phyloP scores from a whole-genome alignment of 1,284 basidiomycete species.

The Dichomitus squalens region DNA sequence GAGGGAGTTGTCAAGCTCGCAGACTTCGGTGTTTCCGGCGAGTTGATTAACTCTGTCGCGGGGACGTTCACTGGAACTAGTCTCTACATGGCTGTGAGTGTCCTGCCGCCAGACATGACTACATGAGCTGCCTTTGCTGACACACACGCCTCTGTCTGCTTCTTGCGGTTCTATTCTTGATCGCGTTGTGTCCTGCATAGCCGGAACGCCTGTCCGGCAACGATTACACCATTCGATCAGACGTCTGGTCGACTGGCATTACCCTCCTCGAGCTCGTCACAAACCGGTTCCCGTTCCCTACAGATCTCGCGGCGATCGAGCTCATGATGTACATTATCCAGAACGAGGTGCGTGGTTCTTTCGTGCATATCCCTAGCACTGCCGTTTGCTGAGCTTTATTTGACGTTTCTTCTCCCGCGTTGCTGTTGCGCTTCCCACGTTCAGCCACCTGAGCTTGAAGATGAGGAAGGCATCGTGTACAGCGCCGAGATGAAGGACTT shows the following conservation, averaged over 20 bases:
- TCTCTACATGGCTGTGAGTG: constrained; percentile 94
- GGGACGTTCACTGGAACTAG: constrained; percentile 97
- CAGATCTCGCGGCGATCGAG: constrained; percentile 91
- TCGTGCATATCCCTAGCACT: constrained; percentile 7
- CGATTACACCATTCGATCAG: constrained; percentile 90
- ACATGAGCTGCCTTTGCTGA: constrained; percentile 6
- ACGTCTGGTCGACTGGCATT: constrained; percentile 98
- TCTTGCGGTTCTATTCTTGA: constrained; percentile 7
- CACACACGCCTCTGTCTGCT: not conserved
- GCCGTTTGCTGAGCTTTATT: constrained; percentile 13
- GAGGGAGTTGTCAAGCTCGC: constrained; percentile 90
- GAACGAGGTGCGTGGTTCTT: constrained; percentile 57
- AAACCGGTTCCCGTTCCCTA: constrained; percentile 95
- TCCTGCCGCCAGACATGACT: constrained; percentile 18
- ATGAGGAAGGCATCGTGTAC: constrained; percentile 77
- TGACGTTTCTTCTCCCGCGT: constrained; percentile 21
- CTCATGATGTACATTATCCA: constrained; percentile 91
- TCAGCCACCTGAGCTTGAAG: constrained; percentile 80
- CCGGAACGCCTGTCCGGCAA: constrained; percentile 92
- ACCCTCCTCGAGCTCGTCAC: constrained; percentile 92
- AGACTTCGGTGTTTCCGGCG: constrained; percentile 97
- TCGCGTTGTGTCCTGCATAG: constrained; percentile 40
- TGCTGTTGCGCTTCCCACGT: constrained; percentile 21
- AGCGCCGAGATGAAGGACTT: constrained; percentile 91
- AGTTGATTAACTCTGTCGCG: constrained; percentile 89